Base-by-base conservation (phyloP, 2,329 filamentous ascomycete species). In the Neonectria ditissima region DNA sequence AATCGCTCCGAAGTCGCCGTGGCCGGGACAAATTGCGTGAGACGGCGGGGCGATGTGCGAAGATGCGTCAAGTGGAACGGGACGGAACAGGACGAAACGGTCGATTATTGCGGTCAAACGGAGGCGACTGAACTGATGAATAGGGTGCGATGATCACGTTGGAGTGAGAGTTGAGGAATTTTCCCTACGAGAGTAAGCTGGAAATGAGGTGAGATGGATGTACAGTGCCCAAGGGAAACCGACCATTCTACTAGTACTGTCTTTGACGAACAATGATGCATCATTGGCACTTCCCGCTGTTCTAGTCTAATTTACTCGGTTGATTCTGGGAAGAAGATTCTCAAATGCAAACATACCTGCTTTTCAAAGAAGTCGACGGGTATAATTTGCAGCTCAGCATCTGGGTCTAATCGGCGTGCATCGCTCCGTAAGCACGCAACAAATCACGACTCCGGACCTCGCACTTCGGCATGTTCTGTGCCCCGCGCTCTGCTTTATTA, bases 391-490 rank as follows among this genome's bases (percentile, higher is more conserved):
- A n/a, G 34, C 14, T 37, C 5, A 7, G 34, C 6, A n/a, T 7
- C 34, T 16, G 8, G 6, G 13, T n/a, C 16, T 14, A 7, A 5
- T 30, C 28, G 10, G 28, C 28, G 28, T 30, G 28, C 28, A 30
- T 5, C 28, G 28, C 28, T 18, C 8, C n/a, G 37, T 41, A 41
- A 41, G 37, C 37, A 41, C n/a, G 37, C 37, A 37, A 16, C 34
- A 37, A 37, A 16, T 37, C 13, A 22, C 41, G 18, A 7, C 41
- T 22, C 10, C 59, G 18, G 32, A 26, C 52, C 34, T 62, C 59
- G 59, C 63, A 65, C 63, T 65, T 62, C 62, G 62, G 59, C 54
- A 44, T 34, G 32, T 32, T 58, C 53, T 52, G 32, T 58, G 54
- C 59, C 48, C 59, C 59, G 59, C 48, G 54, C 41, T 39, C 41